Conservation (phyloP, 805 yeast species). For the Candida sanyiensis region DNA sequence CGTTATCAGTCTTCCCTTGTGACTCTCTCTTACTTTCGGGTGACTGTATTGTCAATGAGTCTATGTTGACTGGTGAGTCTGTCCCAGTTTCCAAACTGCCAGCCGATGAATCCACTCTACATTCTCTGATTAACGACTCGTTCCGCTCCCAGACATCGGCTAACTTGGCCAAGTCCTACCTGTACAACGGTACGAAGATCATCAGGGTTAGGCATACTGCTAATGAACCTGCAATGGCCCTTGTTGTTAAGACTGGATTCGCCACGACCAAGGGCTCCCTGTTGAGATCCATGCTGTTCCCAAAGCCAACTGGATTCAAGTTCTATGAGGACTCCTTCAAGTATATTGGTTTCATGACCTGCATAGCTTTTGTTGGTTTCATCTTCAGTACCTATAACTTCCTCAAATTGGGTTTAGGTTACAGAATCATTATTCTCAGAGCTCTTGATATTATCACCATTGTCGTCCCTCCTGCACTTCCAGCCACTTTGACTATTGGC, state of each 20-base stretch:
- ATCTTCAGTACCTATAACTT: constrained; percentile 78
- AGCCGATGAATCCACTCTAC: constrained; percentile 57
- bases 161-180: constrained; percentile 63
- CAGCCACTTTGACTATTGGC: constrained; percentile 95
- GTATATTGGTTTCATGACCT: constrained; percentile 90
- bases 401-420: constrained; percentile 66
- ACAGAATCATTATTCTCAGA: constrained; percentile 67
- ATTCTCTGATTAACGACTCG: constrained; percentile 51
- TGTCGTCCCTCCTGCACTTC: constrained; percentile 97
- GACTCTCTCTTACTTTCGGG: constrained; percentile 86
- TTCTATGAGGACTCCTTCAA: constrained; percentile 92
- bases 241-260: constrained; percentile 88
- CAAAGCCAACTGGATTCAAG: constrained; percentile 89
- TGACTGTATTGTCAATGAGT: constrained; percentile 93
- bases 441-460: constrained; percentile 93
- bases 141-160: constrained; percentile 51
- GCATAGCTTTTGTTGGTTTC: constrained; percentile 82
- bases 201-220: constrained; percentile 70
- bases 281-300: constrained; percentile 92
- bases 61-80: constrained; percentile 97
- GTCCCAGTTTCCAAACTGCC: constrained; percentile 87
- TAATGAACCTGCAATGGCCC: constrained; percentile 62
- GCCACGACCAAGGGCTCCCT: constrained; percentile 93
- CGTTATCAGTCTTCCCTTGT: constrained; percentile 70
- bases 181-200: constrained; percentile 86